Evolutionary conservation across 768 basidiomycete genomes (phyloP).

Genomic region (Xerocomellus chrysenteron): DNA sequence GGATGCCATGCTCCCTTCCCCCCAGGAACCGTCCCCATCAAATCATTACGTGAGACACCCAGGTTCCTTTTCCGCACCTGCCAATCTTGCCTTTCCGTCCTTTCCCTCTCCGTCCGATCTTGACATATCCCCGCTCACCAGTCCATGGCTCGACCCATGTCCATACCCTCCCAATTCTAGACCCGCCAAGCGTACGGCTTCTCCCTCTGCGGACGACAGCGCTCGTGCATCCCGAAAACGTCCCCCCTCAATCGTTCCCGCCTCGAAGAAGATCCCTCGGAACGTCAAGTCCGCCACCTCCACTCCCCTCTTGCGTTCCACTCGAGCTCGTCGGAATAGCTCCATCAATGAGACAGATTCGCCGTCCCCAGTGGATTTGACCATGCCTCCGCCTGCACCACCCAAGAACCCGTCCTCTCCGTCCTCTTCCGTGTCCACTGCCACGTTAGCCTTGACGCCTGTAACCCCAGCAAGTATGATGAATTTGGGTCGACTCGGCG

Average conservation of each 20-base stretch:
- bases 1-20: slow-evolving; percentile 29
- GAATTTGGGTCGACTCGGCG: slow-evolving; percentile 72
- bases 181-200: slow-evolving; percentile 52
- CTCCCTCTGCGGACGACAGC: slow-evolving; percentile 55
- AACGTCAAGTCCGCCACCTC: slow-evolving; percentile 53
- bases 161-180: slow-evolving; percentile 34
- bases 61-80: slow-evolving; percentile 64
- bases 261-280: slow-evolving; percentile 25
- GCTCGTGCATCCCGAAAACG: slow-evolving; percentile 50
- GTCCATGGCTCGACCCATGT: slow-evolving; percentile 74
- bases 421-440: slow-evolving; percentile 4
- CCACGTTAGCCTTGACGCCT: slow-evolving; percentile 43
- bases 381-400: slow-evolving; percentile 84
- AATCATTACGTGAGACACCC: slow-evolving; percentile 35
- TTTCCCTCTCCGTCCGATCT: slow-evolving; percentile 51
- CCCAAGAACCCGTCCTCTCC: slow-evolving; percentile 32
- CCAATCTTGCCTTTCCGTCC: slow-evolving; percentile 68
- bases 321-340: slow-evolving; percentile 44
- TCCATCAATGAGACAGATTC: slow-evolving; percentile 51
- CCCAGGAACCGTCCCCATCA: slow-evolving; percentile 30
- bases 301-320: slow-evolving; percentile 54
- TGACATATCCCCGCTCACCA: slow-evolving; percentile 78
- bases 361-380: slow-evolving; percentile 84
- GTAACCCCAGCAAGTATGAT: slow-evolving; percentile 92
- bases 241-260: slow-evolving; percentile 41